Percentiles rank a stretch among this genome's conserved stretches.
These are phyloP conservation scores for Guillardia theta DNA, from an alignment of 78 protist genomes.

Conservation along the genomic window DNA sequence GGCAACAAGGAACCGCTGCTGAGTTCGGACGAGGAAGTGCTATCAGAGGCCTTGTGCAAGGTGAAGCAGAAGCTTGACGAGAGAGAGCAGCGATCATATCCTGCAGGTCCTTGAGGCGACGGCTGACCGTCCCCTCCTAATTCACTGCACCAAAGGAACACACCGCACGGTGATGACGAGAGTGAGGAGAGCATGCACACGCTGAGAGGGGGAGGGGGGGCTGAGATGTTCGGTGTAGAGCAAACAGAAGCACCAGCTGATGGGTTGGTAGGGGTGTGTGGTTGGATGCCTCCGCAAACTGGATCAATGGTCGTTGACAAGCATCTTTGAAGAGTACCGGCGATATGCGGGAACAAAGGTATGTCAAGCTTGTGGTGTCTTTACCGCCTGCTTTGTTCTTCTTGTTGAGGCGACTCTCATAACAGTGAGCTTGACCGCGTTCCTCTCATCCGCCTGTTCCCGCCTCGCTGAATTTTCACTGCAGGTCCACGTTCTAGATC, in stretches of 20 bases:
- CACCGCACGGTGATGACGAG: constrained; percentile 24
- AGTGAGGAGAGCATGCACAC: not conserved
- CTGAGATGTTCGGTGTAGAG: no score
- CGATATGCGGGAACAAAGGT: constrained; percentile 12
- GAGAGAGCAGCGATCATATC: no score
- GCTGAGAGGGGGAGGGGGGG: not conserved
- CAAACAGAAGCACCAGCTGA: no score
- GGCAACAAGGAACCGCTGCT: not conserved
- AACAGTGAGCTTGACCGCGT: no score
- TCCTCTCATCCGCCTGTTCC: no score
- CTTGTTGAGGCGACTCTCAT: not conserved
- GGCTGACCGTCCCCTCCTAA: not conserved
- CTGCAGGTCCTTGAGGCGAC: not conserved
- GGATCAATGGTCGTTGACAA: not conserved
- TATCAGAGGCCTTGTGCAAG: not conserved
- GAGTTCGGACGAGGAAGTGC: not conserved
- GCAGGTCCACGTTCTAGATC: not conserved
- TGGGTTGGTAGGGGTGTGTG: no score
- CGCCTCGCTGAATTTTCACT: no score
- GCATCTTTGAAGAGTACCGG: not conserved
- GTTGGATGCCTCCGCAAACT: constrained; percentile 19
- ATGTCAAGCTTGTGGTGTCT: not conserved
- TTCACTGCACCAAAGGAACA: constrained; percentile 36
- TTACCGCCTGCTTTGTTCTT: not conserved
- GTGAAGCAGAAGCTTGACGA: no score